Evolutionary conservation across 2,329 filamentous ascomycete species (phyloP).

Genomic region (Fusarium chuoi): DNA sequence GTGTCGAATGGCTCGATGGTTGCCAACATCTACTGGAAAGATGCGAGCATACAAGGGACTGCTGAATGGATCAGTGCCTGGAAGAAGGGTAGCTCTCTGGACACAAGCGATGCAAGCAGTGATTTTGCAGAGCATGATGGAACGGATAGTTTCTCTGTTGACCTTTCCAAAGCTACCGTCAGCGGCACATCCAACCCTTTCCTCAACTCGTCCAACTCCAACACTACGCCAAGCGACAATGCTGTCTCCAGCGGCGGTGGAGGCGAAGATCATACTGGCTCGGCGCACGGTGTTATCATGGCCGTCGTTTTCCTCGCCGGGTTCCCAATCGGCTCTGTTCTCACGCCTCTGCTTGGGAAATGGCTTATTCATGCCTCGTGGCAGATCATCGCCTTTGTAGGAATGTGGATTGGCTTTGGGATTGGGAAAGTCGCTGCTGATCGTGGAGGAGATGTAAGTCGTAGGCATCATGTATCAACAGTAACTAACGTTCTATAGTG

Average conservation of each 20-base stretch:
- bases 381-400: neutral
- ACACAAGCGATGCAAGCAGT: neutral
- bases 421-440: neutral
- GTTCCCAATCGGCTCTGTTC: neutral
- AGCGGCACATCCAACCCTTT: neutral
- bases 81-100: neutral
- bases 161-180: neutral
- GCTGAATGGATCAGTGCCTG: neutral
- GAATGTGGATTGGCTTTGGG: conserved; percentile 1
- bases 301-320: neutral
- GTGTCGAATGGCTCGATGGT: neutral
- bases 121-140: neutral
- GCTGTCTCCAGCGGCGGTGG: neutral
- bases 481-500: neutral
- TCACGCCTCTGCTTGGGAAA: neutral
- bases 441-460: neutral
- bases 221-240: neutral
- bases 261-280: neutral
- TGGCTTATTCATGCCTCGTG: conserved; percentile 2
- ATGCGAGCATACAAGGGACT: neutral
- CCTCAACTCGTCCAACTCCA: neutral
- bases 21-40: neutral
- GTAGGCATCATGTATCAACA: rapidly evolving
- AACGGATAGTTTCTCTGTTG: neutral
- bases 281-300: neutral